Base-by-base conservation (phyloP, 164 flowering plant species). In the Amborella trichopoda region DNA sequence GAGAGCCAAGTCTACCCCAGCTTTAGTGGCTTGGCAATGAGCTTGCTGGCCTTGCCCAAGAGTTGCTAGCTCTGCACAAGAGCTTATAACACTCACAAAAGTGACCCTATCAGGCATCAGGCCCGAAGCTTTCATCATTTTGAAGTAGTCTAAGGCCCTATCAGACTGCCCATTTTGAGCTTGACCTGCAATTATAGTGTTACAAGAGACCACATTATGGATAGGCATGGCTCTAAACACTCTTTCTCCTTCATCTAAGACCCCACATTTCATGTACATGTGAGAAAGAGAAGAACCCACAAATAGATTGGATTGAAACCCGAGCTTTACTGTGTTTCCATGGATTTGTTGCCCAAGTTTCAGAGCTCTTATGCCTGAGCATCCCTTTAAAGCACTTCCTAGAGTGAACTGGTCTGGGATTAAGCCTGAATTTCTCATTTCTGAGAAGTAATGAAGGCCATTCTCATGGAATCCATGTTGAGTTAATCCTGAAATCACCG, bases 1-100 rank as follows among this genome's bases (percentile, higher is more conserved):
- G 12, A 64, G 68, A 8, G 23, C 59, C 0, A 67, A 64, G 46
- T 53, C 44, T 1, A 68, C 73, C 28, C 88, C 83, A 12, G 53
- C 52, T 54, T 81, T 81, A 13, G 76, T 63, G 3, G 47, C 74
- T 24, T 85, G 75, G 4, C 87, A 68, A 50, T 81, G 95, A 55
- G 79, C 56, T 63, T 81, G 95, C 60, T 66, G 79, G 18, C 95
- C 88, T 39, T 79, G 91, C 6, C 81, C 81, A 32, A 77, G 68
- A 0, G 80, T 85, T 5, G 90, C 82, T 21, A 81, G 56, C 40
- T 85, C 88, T 0, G 90, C 72, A 45, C 90, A 81, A 0, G 88
- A 69, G 49, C 79, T 79, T n/a, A 85, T 39, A 5, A 75, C 78
- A 44, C 80, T 78, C 30, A 77, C 83, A 46, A 75, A 79, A 0